Evolutionary conservation across 768 basidiomycete genomes (phyloP), one percentile per base, ranked within the genome.

Genomic region (Lactarius evosmus): DNA sequence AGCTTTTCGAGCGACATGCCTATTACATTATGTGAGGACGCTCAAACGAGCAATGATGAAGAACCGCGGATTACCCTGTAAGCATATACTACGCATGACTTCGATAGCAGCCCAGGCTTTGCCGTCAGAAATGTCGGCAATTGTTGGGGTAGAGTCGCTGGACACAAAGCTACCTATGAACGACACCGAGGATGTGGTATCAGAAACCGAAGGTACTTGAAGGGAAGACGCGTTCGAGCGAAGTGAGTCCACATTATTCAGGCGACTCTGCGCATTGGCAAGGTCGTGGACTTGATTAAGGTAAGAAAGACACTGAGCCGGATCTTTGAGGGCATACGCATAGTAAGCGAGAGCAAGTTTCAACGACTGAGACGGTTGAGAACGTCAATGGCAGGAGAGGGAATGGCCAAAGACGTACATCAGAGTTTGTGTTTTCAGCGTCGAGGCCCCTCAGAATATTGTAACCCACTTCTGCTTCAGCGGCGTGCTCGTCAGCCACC

Each of bases 1-100:
- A 90, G 74, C 50, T 76, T 80, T 72, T 96, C 94, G 60, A 82
- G 75, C 4, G 83, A 84, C 86, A 95, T 90, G 58, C 93, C 94
- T 93, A 67, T 27, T 55, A 50, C 56, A 61, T 59, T 27, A 36
- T 34, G 46, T 34, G 27, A 61, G 55, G 56, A 60, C 25, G 17
- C 19, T 52, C 66, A 34, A 25, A 22, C 19, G 36, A n/a, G 33
- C 54, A 40, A 46, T 56, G 7, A 41, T 33, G 58, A 30, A 58
- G 17, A 40, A 33, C 29, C 58, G 16, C 4, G 5, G 72, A 78
- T 66, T 38, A 91, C 93, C 93, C 79, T 89, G 83, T 29, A 95
- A 75, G 73, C 91, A 93, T 53, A 87, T 75, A 56, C 88, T 89
- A 40, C 93, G 83, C 62, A 95, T 75, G 2, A 85, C 81, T 71